Evolutionary conservation across 1,139 yeast genomes (phyloP).

Genomic region (Scheffersomyces insectosa): DNA sequence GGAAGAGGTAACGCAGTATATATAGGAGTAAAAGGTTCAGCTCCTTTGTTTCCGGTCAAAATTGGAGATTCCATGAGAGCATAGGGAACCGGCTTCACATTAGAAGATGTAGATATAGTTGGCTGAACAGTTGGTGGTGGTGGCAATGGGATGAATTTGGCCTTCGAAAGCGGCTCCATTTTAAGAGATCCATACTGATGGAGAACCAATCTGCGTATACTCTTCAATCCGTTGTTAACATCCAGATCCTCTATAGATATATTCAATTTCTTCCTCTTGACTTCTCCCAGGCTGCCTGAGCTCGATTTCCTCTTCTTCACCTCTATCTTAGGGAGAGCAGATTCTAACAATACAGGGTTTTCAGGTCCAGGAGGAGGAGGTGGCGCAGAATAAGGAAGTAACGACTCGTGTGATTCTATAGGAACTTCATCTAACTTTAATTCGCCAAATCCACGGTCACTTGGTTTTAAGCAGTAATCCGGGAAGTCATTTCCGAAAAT

Average conservation of each 20-base stretch:
- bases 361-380: constrained; percentile 4
- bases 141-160: neutral
- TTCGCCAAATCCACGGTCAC: constrained; percentile 69
- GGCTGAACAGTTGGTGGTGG: neutral
- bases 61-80: neutral
- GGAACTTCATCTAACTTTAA: constrained; percentile 39
- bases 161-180: neutral
- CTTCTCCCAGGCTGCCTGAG: neutral
- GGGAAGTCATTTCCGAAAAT: constrained; percentile 79
- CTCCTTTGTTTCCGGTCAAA: neutral
- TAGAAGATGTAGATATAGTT: neutral
- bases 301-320: constrained; percentile 4
- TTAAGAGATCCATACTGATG: neutral
- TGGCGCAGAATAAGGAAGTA: neutral
- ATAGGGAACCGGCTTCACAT: too few species aligned
- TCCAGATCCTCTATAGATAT: too few species aligned
- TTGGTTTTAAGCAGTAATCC: constrained; percentile 64
- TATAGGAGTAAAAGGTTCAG: neutral
- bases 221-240: too few species aligned
- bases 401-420: neutral
- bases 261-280: too few species aligned
- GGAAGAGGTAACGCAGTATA: too few species aligned
- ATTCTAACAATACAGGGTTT: constrained; percentile 5
- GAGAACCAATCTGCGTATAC: too few species aligned
- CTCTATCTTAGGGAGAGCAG: constrained; percentile 2